Evolutionary conservation across 2,329 filamentous ascomycete species (phyloP), one percentile per base, ranked within the genome.

Genomic region (Hypoxylon sp.): DNA sequence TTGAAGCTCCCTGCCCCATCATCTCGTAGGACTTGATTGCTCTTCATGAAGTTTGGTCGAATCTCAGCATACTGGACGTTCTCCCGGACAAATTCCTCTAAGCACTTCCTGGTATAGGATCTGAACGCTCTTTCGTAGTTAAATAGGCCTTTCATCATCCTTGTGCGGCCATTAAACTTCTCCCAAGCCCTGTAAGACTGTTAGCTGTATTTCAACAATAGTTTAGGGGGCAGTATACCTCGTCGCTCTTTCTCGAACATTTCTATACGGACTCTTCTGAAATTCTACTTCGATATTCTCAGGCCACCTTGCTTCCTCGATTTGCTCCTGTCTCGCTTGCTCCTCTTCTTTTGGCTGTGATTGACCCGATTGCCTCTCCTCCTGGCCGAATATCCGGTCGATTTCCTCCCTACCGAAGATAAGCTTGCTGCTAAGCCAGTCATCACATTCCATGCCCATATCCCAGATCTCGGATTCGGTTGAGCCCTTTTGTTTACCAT

Each of bases 341-440:
- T 54, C 25, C 20, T 68, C 46, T 40, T 69, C 66, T 61, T 64
- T 46, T 48, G 58, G 6, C 1, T 2, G 22, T 13, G 6, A 22
- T 14, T 50, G 20, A 6, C 55, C 46, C 25, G 46, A 58, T 5
- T 48, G 42, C 31, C 67, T 63, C 7, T 68, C 53, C 11, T n/a
- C 30, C 1, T 60, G 50, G 17, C 42, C 11, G 48, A 71, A 77
- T 50, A 77, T 73, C 17, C 50, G 54, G 40, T 74, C 85, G 0
- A 88, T 85, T 75, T 92, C 90, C 4, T 87, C 80, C 69, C 88
- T 85, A 35, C 84, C 81, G 49, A 92, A 89, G 1, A 89, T 81
- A 69, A 92, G 85, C 78, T 92, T 93, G 11, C 80, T 80, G 42
- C 82, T 79, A 10, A 93, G 81, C 90, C 90, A 93, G 11, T 80